Percentiles rank a stretch among this genome's conserved stretches.
Evolutionary conservation across 108 stramenopile genomes (phyloP).

Genomic region (Fistulifera solaris): DNA sequence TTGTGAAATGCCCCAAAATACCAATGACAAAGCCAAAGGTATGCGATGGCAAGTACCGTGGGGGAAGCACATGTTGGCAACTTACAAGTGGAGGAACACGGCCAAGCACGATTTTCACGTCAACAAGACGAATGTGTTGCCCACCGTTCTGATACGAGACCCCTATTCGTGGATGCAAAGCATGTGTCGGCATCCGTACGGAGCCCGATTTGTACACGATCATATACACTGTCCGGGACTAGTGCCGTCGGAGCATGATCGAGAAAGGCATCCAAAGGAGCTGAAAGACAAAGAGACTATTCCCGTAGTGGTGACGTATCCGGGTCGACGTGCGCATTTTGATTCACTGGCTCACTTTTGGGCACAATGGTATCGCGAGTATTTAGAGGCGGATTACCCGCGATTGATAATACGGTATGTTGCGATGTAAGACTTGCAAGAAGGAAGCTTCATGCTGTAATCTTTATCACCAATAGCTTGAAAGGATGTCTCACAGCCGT

Average conservation of each 20-base stretch:
- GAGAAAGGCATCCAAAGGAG: background rate
- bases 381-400: conserved; percentile 55
- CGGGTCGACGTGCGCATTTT: conserved; percentile 7
- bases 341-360: conserved; percentile 56
- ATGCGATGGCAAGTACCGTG: conserved; percentile 62
- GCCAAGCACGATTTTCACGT: conserved; percentile 15
- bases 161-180: conserved; percentile 78
- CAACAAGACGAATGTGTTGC: conserved; percentile 50
- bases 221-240: conserved; percentile 45
- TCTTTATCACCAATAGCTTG: too few species aligned
- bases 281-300: background rate
- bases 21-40: conserved; percentile 15
- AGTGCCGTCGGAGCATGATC: conserved; percentile 9
- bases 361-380: conserved; percentile 64
- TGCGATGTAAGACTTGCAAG: too few species aligned
- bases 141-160: conserved; percentile 78
- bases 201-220: conserved; percentile 3
- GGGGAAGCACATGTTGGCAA: conserved; percentile 65
- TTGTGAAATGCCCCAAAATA: conserved; percentile 33
- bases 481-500: too few species aligned
- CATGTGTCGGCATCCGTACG: conserved; percentile 64
- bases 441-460: too few species aligned
- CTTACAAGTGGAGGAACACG: conserved; percentile 25
- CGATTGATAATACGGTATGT: conserved; percentile 71
- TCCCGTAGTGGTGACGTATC: background rate